Base-by-base conservation (phyloP, 2,329 filamentous ascomycete genomes). In the Hymenoscyphus albidus region DNA sequence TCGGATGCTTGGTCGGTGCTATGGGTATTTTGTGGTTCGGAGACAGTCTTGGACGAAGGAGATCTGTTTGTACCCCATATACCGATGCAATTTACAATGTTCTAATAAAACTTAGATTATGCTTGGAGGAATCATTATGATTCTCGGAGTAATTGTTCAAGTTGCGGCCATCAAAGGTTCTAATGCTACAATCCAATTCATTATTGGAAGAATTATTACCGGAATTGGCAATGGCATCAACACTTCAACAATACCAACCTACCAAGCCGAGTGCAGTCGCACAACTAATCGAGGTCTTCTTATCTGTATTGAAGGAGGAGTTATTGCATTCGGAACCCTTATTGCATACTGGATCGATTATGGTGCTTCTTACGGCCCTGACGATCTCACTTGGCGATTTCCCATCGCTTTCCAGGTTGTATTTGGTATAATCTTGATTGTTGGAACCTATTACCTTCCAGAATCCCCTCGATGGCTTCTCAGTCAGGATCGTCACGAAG, bases 331-430 rank as follows among this genome's bases (percentile, higher is more conserved):
- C 44, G 79, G 79, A 4, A 81, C 96, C 75, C 88, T 98, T 67
- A 92, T 92, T 62, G 97, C 94, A 70, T 94, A 98, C 42, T 99
- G 95, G 95, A 93, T 98, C 48, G 95, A 98, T 77, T 98, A 98
- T 78, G 93, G 95, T 73, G 97, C 93, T 78, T 93, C 90, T 61
- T 97, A 85, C 75, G 97, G 97, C 73, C 79, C 91, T 66, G 90
- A 83, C 72, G 82, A 98, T 76, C 83, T 90, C 78, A 92, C 94
- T 2, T 99, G 95, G 95, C 89, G 95, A 57, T 75, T 97, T 60
- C 95, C 95, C 1, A 81, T 99, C 61, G 80, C 92, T 58, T 91
- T 97, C 87, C 95, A 98, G 78, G 95, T 93, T 73, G 76, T 96
- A 62, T 97, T 98, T 91, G 95, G 94, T 51, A 83, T 86, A 44